Percentiles rank a stretch among this genome's conserved stretches.
Conservation (phyloP, 768 basidiomycete species). For the Lentinula raphanica region DNA sequence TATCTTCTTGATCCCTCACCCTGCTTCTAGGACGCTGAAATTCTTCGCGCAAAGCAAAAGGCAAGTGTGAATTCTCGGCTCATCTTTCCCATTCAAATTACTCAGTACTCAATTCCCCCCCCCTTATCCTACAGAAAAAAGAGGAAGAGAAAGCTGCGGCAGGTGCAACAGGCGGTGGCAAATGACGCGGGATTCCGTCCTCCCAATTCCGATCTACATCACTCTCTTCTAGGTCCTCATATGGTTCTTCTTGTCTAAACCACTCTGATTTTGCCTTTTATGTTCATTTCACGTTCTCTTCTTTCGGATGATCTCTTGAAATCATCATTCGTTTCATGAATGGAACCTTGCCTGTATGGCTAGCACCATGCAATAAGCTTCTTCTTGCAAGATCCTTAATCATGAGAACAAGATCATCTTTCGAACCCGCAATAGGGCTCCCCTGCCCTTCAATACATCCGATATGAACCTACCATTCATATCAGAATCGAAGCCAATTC, state of each 20-base stretch:
- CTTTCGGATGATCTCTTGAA: background rate
- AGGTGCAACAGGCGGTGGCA: slow-evolving; percentile 14
- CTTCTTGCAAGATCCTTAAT: background rate
- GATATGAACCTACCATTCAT: background rate
- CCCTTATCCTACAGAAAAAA: slow-evolving; percentile 19
- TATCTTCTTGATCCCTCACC: slow-evolving; percentile 16
- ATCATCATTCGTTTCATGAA: background rate
- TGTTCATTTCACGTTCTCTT: background rate
- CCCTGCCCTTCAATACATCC: background rate
- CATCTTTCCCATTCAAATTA: background rate
- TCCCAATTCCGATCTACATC: background rate
- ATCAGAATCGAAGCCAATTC: background rate
- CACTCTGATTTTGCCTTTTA: background rate
- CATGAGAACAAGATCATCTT: background rate
- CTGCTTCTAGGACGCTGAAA: slow-evolving; percentile 62
- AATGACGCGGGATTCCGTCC: slow-evolving; percentile 14
- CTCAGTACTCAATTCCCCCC: too few relatives aligned
- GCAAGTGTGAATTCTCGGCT: slow-evolving; percentile 28
- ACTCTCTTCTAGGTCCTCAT: background rate
- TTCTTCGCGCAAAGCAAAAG: slow-evolving; percentile 75
- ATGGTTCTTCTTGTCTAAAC: background rate
- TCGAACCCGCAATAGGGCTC: background rate
- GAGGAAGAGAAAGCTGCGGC: slow-evolving; percentile 24
- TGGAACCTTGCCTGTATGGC: background rate
- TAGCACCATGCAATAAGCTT: background rate